Base-by-base conservation (phyloP, 2,329 filamentous ascomycete species). In the Fusarium pseudograminearum region DNA sequence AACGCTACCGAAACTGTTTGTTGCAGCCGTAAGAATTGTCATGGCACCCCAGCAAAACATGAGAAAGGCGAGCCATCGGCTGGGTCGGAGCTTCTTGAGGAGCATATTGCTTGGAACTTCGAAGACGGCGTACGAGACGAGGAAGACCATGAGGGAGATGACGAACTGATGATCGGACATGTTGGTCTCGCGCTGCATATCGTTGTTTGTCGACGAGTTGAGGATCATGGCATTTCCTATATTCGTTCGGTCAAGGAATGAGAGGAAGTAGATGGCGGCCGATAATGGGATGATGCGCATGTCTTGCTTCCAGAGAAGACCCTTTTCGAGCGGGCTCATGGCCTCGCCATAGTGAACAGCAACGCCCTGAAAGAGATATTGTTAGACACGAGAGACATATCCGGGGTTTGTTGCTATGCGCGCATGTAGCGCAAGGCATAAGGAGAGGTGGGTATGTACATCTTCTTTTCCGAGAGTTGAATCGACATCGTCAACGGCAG, bases 221-320 rank as follows among this genome's bases (percentile, higher is more conserved):
- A 92, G 82, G 28, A 91, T 87, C 77, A 87, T 89, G 42, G 89
- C 89, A 75, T 91, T 91, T 74, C 89, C 89, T 60, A 92, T 91
- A 77, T 92, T 92, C 57, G 87, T 86, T 44, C 88, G 83, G 77
- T 92, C 90, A 26, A 92, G 84, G 75, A 90, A 91, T 78, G 87
- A 90, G 24, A 92, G 83, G 46, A 92, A 83, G 76, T 91, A 91
- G 52, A 92, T 90, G 54, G 78, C 80, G 9, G 87, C 86, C n/a
- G 83, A 87, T 16, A 91, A 79, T 2, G 90, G 89, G 16, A 91
- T 80, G 59, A 92, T 90, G 57, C 86, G 83, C 20, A 86, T 62
- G 75, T 92, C 90, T 72, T 91, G 88, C 71, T 87, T 89, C 78
- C 84, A 80, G 26, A 88, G 66, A 9, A 88, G 79, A 8, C 77